Percentiles rank a stretch among this genome's conserved stretches.
phyloP scores from a whole-genome alignment of 441 rosid species.

The Pelargonium myrrhifolium region DNA sequence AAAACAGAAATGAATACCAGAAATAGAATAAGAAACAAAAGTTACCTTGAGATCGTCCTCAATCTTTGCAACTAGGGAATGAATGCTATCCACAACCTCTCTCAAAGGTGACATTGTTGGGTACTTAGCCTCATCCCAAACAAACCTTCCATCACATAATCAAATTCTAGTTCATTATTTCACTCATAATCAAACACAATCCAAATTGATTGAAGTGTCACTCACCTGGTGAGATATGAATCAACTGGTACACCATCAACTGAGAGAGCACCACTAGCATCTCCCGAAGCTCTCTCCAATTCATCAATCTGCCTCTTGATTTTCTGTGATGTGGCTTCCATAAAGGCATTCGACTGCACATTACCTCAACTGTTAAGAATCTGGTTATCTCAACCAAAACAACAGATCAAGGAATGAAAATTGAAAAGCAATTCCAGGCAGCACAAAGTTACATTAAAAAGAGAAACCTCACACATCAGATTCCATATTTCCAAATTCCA shows the following conservation, averaged over 20 bases:
- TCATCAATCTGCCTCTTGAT: conserved; percentile 97
- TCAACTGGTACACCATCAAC: conserved; percentile 96
- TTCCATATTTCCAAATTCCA: conserved; percentile 1
- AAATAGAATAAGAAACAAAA: background rate
- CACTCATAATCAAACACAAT: conserved; percentile 7
- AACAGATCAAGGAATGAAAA: background rate
- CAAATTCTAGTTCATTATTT: conserved; percentile 16
- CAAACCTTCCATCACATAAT: conserved; percentile 49
- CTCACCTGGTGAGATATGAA: conserved; percentile 87
- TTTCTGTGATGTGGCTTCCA: conserved; percentile 91
- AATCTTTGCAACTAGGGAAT: conserved; percentile 75
- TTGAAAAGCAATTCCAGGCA: background rate
- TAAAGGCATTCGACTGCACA: conserved; percentile 75
- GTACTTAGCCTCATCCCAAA: conserved; percentile 95
- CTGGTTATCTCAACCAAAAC: background rate
- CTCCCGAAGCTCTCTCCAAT: conserved; percentile 74
- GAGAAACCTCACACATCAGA: conserved; percentile 1
- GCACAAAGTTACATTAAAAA: background rate
- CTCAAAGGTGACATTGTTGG: conserved; percentile 85
- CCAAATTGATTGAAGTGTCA: background rate
- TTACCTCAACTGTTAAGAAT: background rate
- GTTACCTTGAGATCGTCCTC: conserved; percentile 99
- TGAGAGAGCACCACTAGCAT: conserved; percentile 71
- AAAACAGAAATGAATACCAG: background rate
- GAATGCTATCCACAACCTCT: conserved; percentile 80